Percentiles rank a stretch among this genome's conserved stretches.
Evolutionary conservation across 768 basidiomycete species (phyloP).

Genomic region (Boletus tomentosulus): DNA sequence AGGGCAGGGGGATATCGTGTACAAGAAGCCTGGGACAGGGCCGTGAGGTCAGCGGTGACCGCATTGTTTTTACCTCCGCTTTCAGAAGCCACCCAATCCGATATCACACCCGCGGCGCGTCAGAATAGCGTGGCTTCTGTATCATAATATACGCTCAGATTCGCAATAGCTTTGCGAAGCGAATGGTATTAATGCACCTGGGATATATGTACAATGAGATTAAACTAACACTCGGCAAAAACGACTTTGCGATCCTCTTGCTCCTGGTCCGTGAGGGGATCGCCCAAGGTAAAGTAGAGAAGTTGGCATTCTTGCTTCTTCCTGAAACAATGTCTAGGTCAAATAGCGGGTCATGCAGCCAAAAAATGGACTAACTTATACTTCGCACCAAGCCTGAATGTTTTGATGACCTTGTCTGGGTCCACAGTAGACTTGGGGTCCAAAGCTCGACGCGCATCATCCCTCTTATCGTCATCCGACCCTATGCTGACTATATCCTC

Average conservation of each 20-base stretch:
- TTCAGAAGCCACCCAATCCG: slow-evolving; percentile 23
- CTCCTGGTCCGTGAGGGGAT: slow-evolving; percentile 55
- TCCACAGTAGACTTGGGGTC: slow-evolving; percentile 19
- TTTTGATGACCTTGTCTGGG: slow-evolving; percentile 36
- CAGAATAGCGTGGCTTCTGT: slow-evolving; percentile 47
- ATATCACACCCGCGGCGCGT: background rate
- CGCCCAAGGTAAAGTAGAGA: slow-evolving; percentile 72
- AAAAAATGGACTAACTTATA: slow-evolving; percentile 36
- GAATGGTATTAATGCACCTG: background rate
- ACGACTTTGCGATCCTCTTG: slow-evolving; percentile 48
- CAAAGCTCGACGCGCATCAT: background rate
- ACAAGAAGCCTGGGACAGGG: slow-evolving; percentile 84
- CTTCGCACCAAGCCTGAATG: slow-evolving; percentile 47
- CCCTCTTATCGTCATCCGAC: slow-evolving; percentile 9
- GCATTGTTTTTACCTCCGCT: slow-evolving; percentile 62
- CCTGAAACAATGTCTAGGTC: slow-evolving; percentile 10
- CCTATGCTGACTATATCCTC: slow-evolving; percentile 30
- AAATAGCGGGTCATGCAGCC: background rate
- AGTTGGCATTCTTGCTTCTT: slow-evolving; percentile 67
- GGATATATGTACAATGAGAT: background rate
- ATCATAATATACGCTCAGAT: slow-evolving; percentile 20
- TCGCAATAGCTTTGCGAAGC: background rate
- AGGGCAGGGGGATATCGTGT: slow-evolving; percentile 78
- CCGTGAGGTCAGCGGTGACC: slow-evolving; percentile 67
- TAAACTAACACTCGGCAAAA: slow-evolving; percentile 29